These are phyloP conservation scores for Bruguiera sexangula DNA, from an alignment of 345 rosid species.

Conservation along the genomic window DNA sequence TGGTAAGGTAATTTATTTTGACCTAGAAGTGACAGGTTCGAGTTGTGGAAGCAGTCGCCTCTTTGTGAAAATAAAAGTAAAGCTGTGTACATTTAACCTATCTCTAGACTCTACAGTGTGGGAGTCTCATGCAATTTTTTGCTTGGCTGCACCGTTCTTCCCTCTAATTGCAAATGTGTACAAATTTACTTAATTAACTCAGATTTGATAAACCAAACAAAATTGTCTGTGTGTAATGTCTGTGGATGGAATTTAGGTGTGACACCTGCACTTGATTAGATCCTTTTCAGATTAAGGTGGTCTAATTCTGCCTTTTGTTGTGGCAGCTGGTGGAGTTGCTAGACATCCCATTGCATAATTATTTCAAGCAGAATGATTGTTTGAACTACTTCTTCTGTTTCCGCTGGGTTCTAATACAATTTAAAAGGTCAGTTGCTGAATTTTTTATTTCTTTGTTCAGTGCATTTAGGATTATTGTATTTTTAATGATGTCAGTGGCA, in stretches of 20 bases:
- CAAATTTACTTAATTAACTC: not conserved
- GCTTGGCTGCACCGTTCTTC: not conserved
- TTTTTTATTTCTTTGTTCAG: not conserved
- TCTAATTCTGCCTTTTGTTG: slow-evolving; percentile 17
- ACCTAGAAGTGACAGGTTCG: too few relatives aligned
- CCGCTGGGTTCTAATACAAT: slow-evolving; percentile 96
- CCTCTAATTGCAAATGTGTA: not conserved
- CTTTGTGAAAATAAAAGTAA: too few relatives aligned
- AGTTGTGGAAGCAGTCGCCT: too few relatives aligned
- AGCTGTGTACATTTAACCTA: too few relatives aligned
- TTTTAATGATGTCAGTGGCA: slow-evolving; percentile 1
- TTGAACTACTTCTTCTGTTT: slow-evolving; percentile 99
- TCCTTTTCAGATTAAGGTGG: not conserved
- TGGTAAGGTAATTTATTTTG: too few relatives aligned
- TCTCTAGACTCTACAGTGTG: too few relatives aligned
- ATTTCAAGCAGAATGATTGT: slow-evolving; percentile 91
- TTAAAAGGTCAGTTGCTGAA: slow-evolving; percentile 67
- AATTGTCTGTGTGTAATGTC: not conserved
- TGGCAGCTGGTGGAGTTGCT: slow-evolving; percentile 90
- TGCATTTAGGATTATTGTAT: not conserved
- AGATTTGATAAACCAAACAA: not conserved
- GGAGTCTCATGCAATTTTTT: too few relatives aligned
- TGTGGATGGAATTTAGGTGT: slow-evolving; percentile 1
- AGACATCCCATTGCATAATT: slow-evolving; percentile 80
- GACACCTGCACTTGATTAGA: not conserved